Evolutionary conservation across 2,329 filamentous ascomycete genomes (phyloP), one percentile per base, ranked within the genome.

Genomic region (Sarocladium brachiariae): DNA sequence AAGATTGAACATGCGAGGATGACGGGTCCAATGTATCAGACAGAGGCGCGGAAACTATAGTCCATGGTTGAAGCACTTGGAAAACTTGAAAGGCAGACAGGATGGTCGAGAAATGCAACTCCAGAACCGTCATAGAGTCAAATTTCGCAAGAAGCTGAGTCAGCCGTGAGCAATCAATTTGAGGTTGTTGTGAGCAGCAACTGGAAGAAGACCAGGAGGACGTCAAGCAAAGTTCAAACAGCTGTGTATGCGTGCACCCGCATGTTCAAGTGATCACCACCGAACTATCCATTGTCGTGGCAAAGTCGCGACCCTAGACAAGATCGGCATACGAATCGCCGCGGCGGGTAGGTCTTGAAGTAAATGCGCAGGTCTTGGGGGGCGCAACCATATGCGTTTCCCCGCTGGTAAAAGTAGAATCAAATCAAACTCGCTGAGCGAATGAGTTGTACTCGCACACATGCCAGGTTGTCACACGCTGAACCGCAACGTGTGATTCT

Each of bases 351-450:
- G n/a, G 35, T 18, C 16, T 9, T 39, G 18, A 39, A 39, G 8
- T 6, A 8, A 9, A 39, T 21, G 16, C 16, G 35, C 7, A 21
- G n/a, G 13, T 21, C 16, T 21, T 18, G 7, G 39, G 39, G 39
- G 39, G 13, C 43, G 43, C 43, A 47, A 47, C 43, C 43, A 30
- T 47, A 47, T 33, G 43, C 43, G 43, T 30, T 47, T 33, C 43
- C 43, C 43, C 43, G n/a, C n/a, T n/a, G 11, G 21, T 21, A 47
- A 31, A 23, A 47, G 43, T 47, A 47, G 27, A 30, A 41, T 30
- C 27, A 30, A 6, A 31, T 47, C 27, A 47, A 33, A n/a, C 21
- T 18, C n/a, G 13, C 11, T 18, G 14, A 11, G 4, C 25, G 16
- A 21, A 23, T 8, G 6, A 10, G 43, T 25, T 39, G 27, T 14